These are phyloP conservation scores for Achlya hypogyna DNA, from an alignment of 352 stramenopile species.

Conservation along the genomic window DNA sequence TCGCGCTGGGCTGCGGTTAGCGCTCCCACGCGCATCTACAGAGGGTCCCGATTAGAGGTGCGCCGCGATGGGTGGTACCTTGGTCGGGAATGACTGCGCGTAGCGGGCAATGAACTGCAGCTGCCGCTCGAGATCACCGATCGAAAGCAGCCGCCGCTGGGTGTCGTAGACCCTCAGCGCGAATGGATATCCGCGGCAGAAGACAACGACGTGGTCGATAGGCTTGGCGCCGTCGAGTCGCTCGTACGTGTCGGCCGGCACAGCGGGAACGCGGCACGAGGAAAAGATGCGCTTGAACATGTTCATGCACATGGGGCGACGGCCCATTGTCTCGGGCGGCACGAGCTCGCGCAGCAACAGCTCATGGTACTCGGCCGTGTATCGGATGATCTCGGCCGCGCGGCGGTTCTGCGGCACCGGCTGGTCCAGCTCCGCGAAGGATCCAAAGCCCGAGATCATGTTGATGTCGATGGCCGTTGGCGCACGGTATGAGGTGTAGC, in stretches of 20 bases:
- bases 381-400: conserved; percentile 50
- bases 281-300: conserved; percentile 86
- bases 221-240: conserved; percentile 27
- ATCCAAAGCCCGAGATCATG: conserved; percentile 94
- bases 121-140: conserved; percentile 54
- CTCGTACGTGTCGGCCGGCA: conserved; percentile 40
- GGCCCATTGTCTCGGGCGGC: conserved; percentile 79
- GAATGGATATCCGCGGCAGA: conserved; percentile 46
- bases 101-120: conserved; percentile 43
- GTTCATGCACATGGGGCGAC: conserved; percentile 82
- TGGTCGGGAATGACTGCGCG: conserved; percentile 30
- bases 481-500: conserved; percentile 52
- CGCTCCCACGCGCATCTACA: conserved; percentile 49
- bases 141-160: conserved; percentile 37
- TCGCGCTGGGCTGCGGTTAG: conserved; percentile 84
- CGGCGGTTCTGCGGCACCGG: conserved; percentile 45
- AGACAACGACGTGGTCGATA: conserved; percentile 38
- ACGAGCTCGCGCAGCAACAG: conserved; percentile 74
- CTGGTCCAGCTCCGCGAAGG: conserved; percentile 78
- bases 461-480: conserved; percentile 89
- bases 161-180: conserved; percentile 40
- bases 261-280: conserved; percentile 79
- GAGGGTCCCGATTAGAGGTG: conserved; percentile 24
- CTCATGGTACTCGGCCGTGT: conserved; percentile 81
- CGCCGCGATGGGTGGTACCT: background rate